Evolutionary conservation across 2,329 filamentous ascomycete species (phyloP), one percentile per base, ranked within the genome.

Genomic region (Aspergillus sp.): DNA sequence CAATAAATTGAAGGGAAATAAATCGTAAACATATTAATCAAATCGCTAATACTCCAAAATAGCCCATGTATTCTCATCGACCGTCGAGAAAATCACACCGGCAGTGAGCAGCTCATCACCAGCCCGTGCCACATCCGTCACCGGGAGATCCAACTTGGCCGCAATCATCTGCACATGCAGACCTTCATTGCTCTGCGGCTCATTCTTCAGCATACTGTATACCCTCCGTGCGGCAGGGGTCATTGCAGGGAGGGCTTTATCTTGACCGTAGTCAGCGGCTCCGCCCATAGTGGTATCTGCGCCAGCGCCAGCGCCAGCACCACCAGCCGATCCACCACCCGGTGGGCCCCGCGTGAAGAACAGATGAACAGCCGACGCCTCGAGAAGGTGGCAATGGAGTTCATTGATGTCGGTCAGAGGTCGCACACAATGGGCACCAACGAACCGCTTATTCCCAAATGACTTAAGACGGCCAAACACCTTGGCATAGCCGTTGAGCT

Each of bases 31-130:
- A 19, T 19, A 19, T 19, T 19, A 19, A 19, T 19, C 19, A 19
- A 19, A 19, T 19, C 19, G 19, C 19, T 37, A 10, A 7, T 27
- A 80, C 46, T 94, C 88, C 48, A 96, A 72, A 50, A 95, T 74
- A 35, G 89, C 88, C 85, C 88, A 97, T 1, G 91, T 97, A 67
- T 88, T 79, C 59, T 97, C 91, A 68, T 97, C 90, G 44, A 95
- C 78, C 7, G 94, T 98, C 27, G 89, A 88, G 70, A 89, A 98
- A 52, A 95, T 88, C 56, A 88, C 62, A 28, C 90, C 88, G 43
- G 80, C 70, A 2, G 74, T 74, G 35, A 89, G 67, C 59, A 98
- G 68, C 68, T 97, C 90, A 56, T 95, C 88, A 7, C 86, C 82
- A n/a, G 83, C 90, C 41, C 77, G 80, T 54, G 83, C 72, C 10